phyloP scores from a whole-genome alignment of 2,329 filamentous ascomycete species.

The Diaporthe destruens region DNA sequence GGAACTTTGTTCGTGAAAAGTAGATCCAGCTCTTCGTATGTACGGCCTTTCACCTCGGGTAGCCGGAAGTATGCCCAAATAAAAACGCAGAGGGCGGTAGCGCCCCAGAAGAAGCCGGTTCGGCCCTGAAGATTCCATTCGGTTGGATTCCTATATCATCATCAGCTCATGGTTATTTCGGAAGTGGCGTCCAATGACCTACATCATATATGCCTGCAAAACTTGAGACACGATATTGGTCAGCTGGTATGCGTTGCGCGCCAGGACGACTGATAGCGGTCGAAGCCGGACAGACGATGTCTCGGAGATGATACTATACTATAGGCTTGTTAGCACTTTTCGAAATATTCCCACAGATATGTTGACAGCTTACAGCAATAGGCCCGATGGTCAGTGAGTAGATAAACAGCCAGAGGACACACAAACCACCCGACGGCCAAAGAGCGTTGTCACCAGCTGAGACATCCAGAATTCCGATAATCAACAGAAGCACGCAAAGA shows the following conservation, averaged over 20 bases:
- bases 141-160: constrained; percentile 44
- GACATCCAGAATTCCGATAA: constrained; percentile 15
- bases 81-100: constrained; percentile 55
- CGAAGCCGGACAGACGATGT: constrained; percentile 12
- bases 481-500: background rate
- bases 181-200: accelerated
- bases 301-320: constrained; percentile 29
- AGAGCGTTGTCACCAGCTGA: constrained; percentile 6
- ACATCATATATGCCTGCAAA: constrained; percentile 18
- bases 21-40: constrained; percentile 49
- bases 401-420: constrained; percentile 6
- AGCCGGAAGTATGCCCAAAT: constrained; percentile 60
- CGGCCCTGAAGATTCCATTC: constrained; percentile 54
- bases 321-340: background rate
- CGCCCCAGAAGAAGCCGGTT: constrained; percentile 54
- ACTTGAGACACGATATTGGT: constrained; percentile 12
- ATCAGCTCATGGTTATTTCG: background rate
- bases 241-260: constrained; percentile 14
- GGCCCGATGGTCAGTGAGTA: constrained; percentile 21
- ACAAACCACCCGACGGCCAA: constrained; percentile 14
- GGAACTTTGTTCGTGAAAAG: constrained; percentile 47
- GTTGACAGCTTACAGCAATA: background rate
- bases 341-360: accelerated
- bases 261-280: background rate
- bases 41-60: constrained; percentile 52